Percentiles rank a stretch among this genome's conserved stretches.
Conservation (phyloP, 2,329 filamentous ascomycete species). For the Colletotrichum shisoi region DNA sequence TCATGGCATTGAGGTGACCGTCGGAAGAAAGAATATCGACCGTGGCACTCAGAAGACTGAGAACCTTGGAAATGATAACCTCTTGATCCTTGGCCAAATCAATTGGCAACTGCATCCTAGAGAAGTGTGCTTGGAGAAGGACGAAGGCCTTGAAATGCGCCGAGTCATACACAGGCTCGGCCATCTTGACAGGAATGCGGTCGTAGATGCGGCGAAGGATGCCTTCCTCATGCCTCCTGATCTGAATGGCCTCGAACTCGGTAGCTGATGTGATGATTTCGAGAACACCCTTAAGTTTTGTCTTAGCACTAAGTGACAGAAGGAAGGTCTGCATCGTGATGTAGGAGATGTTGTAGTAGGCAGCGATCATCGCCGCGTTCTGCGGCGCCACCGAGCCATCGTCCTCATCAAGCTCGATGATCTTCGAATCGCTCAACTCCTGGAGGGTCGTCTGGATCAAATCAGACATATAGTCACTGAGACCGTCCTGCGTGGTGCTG, state of each 20-base stretch:
- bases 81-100: slow-evolving; percentile 97
- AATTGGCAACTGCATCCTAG: slow-evolving; percentile 92
- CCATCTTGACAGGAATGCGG: slow-evolving; percentile 93
- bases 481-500: slow-evolving; percentile 86
- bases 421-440: slow-evolving; percentile 89
- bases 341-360: slow-evolving; percentile 99
- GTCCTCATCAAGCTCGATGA: slow-evolving; percentile 93
- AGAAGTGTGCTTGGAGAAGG: slow-evolving; percentile 96
- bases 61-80: slow-evolving; percentile 80
- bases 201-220: slow-evolving; percentile 93
- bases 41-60: slow-evolving; percentile 87
- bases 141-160: slow-evolving; percentile 98
- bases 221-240: slow-evolving; percentile 88
- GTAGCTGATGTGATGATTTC: slow-evolving; percentile 97
- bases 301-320: slow-evolving; percentile 84
- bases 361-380: slow-evolving; percentile 96
- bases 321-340: slow-evolving; percentile 99
- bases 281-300: slow-evolving; percentile 94
- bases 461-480: slow-evolving; percentile 95
- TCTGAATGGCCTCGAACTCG: slow-evolving; percentile 95
- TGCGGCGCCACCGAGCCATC: slow-evolving; percentile 88
- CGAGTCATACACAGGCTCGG: slow-evolving; percentile 84
- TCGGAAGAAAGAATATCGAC: slow-evolving; percentile 96
- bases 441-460: slow-evolving; percentile 91
- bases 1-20: slow-evolving; percentile 95